phyloP scores from a whole-genome alignment of 2,329 filamentous ascomycete species.

The Atkinsonella texensis region DNA sequence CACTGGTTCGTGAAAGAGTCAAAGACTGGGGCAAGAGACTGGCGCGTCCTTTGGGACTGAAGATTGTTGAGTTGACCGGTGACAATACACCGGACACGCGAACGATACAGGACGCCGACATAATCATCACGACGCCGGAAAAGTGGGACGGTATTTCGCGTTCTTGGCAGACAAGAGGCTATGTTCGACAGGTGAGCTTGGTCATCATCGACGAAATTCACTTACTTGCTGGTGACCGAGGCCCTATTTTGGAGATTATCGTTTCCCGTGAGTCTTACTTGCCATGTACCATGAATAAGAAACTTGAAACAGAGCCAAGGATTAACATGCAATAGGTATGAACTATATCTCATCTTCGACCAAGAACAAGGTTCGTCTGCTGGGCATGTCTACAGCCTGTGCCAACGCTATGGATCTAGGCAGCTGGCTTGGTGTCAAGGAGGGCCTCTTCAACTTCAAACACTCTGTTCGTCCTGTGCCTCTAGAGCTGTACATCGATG shows the following conservation, averaged over 20 bases:
- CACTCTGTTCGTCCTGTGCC: slow-evolving; percentile 96
- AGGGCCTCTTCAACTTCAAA: slow-evolving; percentile 91
- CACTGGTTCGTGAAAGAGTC: slow-evolving; percentile 88
- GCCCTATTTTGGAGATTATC: slow-evolving; percentile 96
- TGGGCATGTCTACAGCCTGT: slow-evolving; percentile 99
- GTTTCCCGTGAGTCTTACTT: slow-evolving; percentile 43
- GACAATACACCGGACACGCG: slow-evolving; percentile 96
- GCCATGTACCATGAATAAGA: neutral
- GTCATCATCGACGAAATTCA: slow-evolving; percentile 99
- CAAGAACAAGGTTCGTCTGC: slow-evolving; percentile 73
- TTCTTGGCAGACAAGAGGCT: slow-evolving; percentile 96
- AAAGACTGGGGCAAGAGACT: slow-evolving; percentile 86
- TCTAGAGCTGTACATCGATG: slow-evolving; percentile 92
- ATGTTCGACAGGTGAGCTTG: slow-evolving; percentile 85
- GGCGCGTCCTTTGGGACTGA: slow-evolving; percentile 71
- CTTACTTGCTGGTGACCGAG: slow-evolving; percentile 87
- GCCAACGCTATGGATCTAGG: slow-evolving; percentile 89
- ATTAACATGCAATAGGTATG: slow-evolving; percentile 48
- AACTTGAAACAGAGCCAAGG: neutral
- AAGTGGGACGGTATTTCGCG: slow-evolving; percentile 99
- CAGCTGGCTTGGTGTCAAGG: slow-evolving; percentile 95
- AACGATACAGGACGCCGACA: slow-evolving; percentile 89
- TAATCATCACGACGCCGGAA: slow-evolving; percentile 98
- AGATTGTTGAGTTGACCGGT: slow-evolving; percentile 86
- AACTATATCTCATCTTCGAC: slow-evolving; percentile 97